Evolutionary conservation across 1,139 yeast species (phyloP).

Genomic region (Hemisphaericaspora lyxosophila): DNA sequence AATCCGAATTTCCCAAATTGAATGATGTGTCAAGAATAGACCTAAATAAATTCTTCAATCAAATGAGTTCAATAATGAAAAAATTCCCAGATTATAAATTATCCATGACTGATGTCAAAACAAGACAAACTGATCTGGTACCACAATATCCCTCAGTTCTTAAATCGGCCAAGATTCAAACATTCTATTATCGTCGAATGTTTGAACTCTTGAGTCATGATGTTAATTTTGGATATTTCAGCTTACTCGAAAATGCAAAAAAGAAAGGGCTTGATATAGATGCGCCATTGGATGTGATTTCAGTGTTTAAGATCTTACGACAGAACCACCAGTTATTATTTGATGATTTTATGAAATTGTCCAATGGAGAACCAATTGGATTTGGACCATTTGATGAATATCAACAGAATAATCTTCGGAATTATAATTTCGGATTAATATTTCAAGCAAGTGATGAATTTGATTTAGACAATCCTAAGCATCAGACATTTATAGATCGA

Average conservation of each 20-base stretch:
- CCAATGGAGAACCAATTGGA: slow-evolving; percentile 47
- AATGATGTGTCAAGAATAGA: slow-evolving; percentile 20
- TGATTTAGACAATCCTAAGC: slow-evolving; percentile 6
- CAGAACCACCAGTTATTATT: slow-evolving; percentile 32
- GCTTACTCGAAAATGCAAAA: slow-evolving; percentile 45
- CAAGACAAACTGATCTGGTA: slow-evolving; percentile 40
- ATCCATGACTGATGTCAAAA: slow-evolving; percentile 56
- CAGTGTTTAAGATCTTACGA: slow-evolving; percentile 36
- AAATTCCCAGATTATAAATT: slow-evolving; percentile 19
- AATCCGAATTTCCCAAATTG: slow-evolving; percentile 10
- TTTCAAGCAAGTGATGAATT: slow-evolving; percentile 10
- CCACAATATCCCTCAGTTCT: slow-evolving; percentile 52
- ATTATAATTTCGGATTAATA: slow-evolving; percentile 9
- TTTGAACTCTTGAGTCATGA: slow-evolving; percentile 35
- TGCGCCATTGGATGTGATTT: slow-evolving; percentile 42
- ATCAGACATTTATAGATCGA: slow-evolving; percentile 6
- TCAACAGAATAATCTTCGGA: not conserved
- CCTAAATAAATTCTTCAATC: slow-evolving; percentile 21
- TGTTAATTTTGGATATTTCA: slow-evolving; percentile 24
- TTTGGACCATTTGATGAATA: slow-evolving; percentile 38
- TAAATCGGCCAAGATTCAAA: slow-evolving; percentile 53
- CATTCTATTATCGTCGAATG: slow-evolving; percentile 52
- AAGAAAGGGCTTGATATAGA: slow-evolving; percentile 49
- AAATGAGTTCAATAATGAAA: slow-evolving; percentile 8
- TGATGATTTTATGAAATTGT: slow-evolving; percentile 46